Conservation (phyloP, 2,329 filamentous ascomycete species). For the Hymenoscyphus scutula region DNA sequence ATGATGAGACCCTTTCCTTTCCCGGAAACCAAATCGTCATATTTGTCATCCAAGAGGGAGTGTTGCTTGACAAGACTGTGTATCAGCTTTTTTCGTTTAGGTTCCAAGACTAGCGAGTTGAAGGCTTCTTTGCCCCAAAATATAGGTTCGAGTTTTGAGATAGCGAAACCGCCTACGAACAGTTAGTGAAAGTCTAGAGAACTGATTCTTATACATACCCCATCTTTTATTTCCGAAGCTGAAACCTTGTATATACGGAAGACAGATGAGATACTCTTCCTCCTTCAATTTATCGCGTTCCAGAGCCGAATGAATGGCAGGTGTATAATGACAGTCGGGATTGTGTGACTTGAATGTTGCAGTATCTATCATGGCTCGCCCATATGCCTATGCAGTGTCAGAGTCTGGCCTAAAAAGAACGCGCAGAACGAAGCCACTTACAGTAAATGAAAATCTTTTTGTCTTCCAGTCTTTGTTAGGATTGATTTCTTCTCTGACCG, state of each 20-base stretch:
- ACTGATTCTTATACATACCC: neutral
- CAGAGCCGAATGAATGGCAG: neutral
- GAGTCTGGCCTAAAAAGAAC: no score
- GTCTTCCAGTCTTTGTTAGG: neutral
- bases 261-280: constrained; percentile 3
- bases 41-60: neutral
- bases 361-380: constrained; percentile 4
- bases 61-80: constrained; percentile 2
- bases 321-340: neutral
- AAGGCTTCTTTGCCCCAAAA: constrained; percentile 4
- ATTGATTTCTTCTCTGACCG: constrained; percentile 6
- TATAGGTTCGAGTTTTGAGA: neutral
- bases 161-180: neutral
- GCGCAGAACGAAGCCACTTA: neutral
- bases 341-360: constrained; percentile 1
- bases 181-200: no score
- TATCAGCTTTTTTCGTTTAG: constrained; percentile 1
- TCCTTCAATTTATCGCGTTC: constrained; percentile 3
- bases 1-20: constrained; percentile 18
- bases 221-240: constrained; percentile 8
- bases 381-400: neutral
- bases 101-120: constrained; percentile 3
- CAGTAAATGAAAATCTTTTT: constrained; percentile 3
- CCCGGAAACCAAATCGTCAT: constrained; percentile 14
- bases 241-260: constrained; percentile 1